Evolutionary conservation across 2,329 filamentous ascomycete species (phyloP), one percentile per base, ranked within the genome.

Genomic region (Cordyceps farinosa): DNA sequence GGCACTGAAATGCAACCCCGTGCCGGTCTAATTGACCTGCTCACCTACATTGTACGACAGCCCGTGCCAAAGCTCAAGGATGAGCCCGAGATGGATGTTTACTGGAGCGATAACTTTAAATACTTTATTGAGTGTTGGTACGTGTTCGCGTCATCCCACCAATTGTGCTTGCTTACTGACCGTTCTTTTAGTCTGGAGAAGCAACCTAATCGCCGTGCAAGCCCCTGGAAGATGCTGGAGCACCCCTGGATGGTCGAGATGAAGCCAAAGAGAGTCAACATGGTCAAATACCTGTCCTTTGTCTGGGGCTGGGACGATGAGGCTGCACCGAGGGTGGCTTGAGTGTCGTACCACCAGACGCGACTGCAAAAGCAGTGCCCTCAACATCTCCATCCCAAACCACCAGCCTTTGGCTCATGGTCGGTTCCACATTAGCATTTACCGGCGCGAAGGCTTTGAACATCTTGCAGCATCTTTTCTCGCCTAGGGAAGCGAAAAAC

Each of bases 91-190:
- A 91, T 90, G 69, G 88, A 89, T 64, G 96, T 99, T 69, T 89
- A 89, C 73, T 99, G 95, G 95, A 96, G 91, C 69, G 91, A 96
- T 70, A 96, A 91, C 73, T 98, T 99, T 79, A 99, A 99, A 76
- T 97, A 97, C 75, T 99, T 99, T 71, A 97, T 99, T 70, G 93
- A 97, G 79, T 97, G 93, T 86, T 98, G 95, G 94, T 98, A 85
- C 74, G 91, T 36, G 11, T 88, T 62, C 22, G 32, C 48, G 15
- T 29, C 9, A 51, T 17, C 4, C 9, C 47, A n/a, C 6, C 30
- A 32, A 3, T 36, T n/a, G 13, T 45, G 3, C 45, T 38, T 36
- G 51, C 34, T 29, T 67, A 54, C 70, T 73, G 66, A 77, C 68
- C 27, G 61, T 40, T 40, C 38, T 7, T 45, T 59, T 67, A 98